These are phyloP conservation scores for Tolypocladium paradoxum DNA, from an alignment of 2,329 filamentous ascomycete genomes.

Conservation along the genomic window DNA sequence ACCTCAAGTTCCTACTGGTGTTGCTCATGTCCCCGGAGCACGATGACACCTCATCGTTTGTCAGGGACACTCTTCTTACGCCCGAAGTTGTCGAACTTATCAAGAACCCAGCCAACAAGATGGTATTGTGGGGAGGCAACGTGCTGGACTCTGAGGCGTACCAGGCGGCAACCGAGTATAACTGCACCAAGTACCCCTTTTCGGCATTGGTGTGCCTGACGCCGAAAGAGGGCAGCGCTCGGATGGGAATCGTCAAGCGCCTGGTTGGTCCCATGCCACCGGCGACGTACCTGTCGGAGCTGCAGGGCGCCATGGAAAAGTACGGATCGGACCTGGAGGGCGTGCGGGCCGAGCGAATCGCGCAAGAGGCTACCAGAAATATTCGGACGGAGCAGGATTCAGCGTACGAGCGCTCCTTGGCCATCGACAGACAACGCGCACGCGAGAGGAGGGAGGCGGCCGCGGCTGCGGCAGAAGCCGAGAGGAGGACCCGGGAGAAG, in stretches of 20 bases:
- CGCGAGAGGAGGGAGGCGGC: constrained; percentile 68
- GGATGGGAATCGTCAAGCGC: constrained; percentile 83
- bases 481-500: constrained; percentile 47
- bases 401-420: constrained; percentile 86
- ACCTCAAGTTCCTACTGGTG: constrained; percentile 85
- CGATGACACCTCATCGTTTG: constrained; percentile 77
- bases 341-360: constrained; percentile 64
- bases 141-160: constrained; percentile 90
- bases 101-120: constrained; percentile 62
- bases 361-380: constrained; percentile 70
- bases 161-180: constrained; percentile 78
- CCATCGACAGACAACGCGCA: constrained; percentile 76
- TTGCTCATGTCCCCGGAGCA: constrained; percentile 86
- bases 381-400: constrained; percentile 83
- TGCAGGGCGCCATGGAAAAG: constrained; percentile 62
- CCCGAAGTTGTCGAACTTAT: constrained; percentile 65
- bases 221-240: constrained; percentile 68
- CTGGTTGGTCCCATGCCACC: constrained; percentile 62
- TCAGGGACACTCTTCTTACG: constrained; percentile 70
- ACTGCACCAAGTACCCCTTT: constrained; percentile 89
- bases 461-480: constrained; percentile 55
- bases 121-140: constrained; percentile 87
- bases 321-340: constrained; percentile 66
- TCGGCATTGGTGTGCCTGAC: constrained; percentile 79
- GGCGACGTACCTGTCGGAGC: constrained; percentile 61